phyloP scores from a whole-genome alignment of 768 basidiomycete genomes.

The Pisolithus microcarpus region DNA sequence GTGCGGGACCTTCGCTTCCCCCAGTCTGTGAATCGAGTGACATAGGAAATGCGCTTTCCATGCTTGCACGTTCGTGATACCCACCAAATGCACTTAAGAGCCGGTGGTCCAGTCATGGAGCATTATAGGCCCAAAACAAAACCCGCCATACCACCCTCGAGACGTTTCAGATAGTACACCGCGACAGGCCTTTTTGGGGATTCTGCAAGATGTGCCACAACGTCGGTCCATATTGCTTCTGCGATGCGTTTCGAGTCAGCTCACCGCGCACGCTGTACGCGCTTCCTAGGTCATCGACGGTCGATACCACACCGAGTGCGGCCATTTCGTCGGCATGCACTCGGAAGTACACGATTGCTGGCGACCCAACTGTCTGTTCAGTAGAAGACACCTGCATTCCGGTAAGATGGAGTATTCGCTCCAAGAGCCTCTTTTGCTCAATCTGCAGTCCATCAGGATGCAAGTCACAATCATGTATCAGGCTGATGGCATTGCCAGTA shows the following conservation, averaged over 20 bases:
- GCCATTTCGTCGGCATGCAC: constrained; percentile 68
- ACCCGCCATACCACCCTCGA: constrained; percentile 7
- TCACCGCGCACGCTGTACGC: background rate
- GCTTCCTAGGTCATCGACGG: constrained; percentile 64
- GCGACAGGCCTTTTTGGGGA: constrained; percentile 10
- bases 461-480: constrained; percentile 46
- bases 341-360: constrained; percentile 64
- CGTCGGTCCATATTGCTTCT: constrained; percentile 34
- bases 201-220: constrained; percentile 60
- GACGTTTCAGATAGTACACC: background rate
- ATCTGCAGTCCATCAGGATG: constrained; percentile 35
- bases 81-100: constrained; percentile 25
- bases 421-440: constrained; percentile 8
- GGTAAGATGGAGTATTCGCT: constrained; percentile 33
- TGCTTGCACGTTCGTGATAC: constrained; percentile 28
- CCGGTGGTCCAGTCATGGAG: constrained; percentile 11
- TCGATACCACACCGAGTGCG: constrained; percentile 60
- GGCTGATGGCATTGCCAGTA: constrained; percentile 61
- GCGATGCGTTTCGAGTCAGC: background rate
- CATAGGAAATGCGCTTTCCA: constrained; percentile 33
- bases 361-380: constrained; percentile 61
- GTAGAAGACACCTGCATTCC: constrained; percentile 52
- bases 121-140: constrained; percentile 12
- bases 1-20: constrained; percentile 31
- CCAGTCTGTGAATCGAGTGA: constrained; percentile 25